Evolutionary conservation across 306 rosid genomes (phyloP).

Genomic region (Pterocarpus santalinus): DNA sequence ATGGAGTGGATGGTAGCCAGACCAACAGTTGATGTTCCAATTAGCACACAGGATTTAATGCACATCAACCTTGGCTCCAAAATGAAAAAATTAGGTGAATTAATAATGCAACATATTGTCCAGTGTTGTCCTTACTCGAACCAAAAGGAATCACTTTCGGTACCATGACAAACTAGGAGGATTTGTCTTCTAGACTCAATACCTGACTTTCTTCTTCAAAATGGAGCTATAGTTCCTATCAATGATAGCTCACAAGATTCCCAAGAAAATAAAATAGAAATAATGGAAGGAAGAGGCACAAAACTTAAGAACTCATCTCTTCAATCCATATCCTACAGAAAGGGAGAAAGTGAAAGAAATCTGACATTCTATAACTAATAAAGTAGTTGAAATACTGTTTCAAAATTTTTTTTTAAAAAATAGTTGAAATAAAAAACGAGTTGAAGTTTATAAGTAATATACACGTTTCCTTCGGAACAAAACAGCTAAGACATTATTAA

Average conservation of each 20-base stretch:
- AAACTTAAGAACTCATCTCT: neutral
- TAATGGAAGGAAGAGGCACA: neutral
- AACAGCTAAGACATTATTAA: neutral
- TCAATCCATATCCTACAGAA: neutral
- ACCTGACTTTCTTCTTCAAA: conserved; percentile 3
- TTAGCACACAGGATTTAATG: neutral
- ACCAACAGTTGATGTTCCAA: neutral
- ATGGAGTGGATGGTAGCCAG: neutral
- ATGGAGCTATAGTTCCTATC: neutral
- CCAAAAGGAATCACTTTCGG: conserved; percentile 2
- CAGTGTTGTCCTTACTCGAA: neutral
- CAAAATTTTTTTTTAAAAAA: too few relatives aligned
- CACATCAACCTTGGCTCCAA: neutral
- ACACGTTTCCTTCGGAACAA: neutral
- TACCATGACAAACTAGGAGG: neutral
- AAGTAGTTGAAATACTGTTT: neutral
- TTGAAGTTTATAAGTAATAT: neutral
- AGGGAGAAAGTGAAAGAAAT: neutral
- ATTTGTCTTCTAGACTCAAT: neutral
- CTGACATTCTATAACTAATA: neutral
- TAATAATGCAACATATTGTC: neutral
- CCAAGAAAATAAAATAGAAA: neutral
- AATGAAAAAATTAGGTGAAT: conserved; percentile 1
- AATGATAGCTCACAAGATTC: neutral
- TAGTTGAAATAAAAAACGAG: neutral